Evolutionary conservation across 176 grass and related monocot species (phyloP), one percentile per base, ranked within the genome.

Genomic region (Thalia dealbata): DNA sequence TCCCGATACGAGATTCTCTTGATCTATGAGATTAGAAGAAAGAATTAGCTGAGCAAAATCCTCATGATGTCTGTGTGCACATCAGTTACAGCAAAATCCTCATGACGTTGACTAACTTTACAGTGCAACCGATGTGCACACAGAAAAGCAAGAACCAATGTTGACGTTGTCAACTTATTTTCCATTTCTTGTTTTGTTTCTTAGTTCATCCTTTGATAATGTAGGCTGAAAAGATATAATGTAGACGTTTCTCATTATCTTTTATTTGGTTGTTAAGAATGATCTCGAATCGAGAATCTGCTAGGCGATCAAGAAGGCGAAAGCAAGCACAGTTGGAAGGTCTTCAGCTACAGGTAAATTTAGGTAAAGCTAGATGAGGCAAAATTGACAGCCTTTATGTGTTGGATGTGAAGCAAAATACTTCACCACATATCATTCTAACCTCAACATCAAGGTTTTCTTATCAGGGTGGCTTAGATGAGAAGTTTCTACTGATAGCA

Each of bases 201-300:
- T 26, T n/a, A 4, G 12, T 63, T 63, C 25, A 14, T 63, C 11
- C 3, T 25, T 58, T 48, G 10, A 48, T 48, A 13, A 48, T n/a
- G 21, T 13, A 72, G 43, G 16, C 24, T 77, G 35, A 24, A 38
- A 64, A 28, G 13, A n/a, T 43, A 52, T 9, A 30, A 26, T 70
- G 42, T 4, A 22, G 13, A 70, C 29, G 52, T 41, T 64, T 46
- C 48, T 75, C 66, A 52, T 79, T 68, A 0, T 13, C 64, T 71
- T 0, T 51, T 12, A 70, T 41, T 58, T 27, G 80, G 50, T 48
- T 67, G 18, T 52, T 0, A 69, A 97, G 93, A 76, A 97, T 88
- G 93, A 87, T 90, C 21, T 97, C 93, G 8, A 97, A 97, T 50
- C 72, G 93, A 24, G 89, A 92, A 46, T 97, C 93, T 9, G 93